Base-by-base conservation (phyloP, 2,329 filamentous ascomycete genomes). In the Calycina herbarum region DNA sequence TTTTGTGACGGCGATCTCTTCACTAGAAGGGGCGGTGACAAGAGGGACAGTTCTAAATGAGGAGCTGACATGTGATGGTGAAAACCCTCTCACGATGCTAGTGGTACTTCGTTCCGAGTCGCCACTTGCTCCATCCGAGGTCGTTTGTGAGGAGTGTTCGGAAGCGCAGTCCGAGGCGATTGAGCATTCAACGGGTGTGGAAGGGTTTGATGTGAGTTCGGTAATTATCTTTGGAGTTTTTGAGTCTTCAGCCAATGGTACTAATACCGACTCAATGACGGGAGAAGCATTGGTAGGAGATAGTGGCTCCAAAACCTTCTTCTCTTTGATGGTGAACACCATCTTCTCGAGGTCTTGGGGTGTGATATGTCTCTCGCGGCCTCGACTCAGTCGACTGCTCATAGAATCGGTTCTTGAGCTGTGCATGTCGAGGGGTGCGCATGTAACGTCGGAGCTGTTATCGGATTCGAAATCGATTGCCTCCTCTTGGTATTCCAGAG, bases 291-390 rank as follows among this genome's bases (percentile, higher is more conserved):
- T 73, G 62, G 63, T 71, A 24, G 69, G 64, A 17, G 84, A 82
- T 8, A 88, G 79, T 72, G 82, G 86, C 73, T 86, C 82, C 27
- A 94, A 82, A 57, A 85, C 84, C 77, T 88, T 88, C 79, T 92
- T 93, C 78, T 95, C 90, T 78, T 96, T 92, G 76, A 97, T 97
- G 48, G 90, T 93, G 64, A 91, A 87, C 54, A 97, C 92, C 86
- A 98, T 96, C 81, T 96, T 96, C 79, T 97, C 93, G 35, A 98
- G 84, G 73, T 95, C 92, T 74, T 92, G 86, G 6, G 94, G 93
- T n/a, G 93, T 96, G 71, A 97, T 94, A 79, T 97, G 94, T 74
- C 92, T 90, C 76, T 95, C 91, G 64, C 83, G 87, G 70, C 89
- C 89, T 69, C 90, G 87, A 75, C 89, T 91, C 2, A 61, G 29